Evolutionary conservation across 371 early-diverging fungal genomes (phyloP), one percentile per base, ranked within the genome.

Genomic region (Smittium culicis): DNA sequence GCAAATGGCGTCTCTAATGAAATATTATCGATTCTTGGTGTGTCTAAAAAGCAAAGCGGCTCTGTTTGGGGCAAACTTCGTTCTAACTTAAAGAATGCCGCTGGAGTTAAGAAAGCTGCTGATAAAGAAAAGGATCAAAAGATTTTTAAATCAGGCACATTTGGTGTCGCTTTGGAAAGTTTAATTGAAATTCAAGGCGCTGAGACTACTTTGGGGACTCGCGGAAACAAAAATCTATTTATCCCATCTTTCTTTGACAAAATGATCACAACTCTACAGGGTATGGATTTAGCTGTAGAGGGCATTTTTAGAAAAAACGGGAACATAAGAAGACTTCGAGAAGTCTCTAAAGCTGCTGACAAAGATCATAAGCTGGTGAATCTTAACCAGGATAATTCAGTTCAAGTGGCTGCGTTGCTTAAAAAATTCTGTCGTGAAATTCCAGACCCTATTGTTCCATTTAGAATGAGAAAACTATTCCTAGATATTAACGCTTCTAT

Each of bases 251-350:
- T 96, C 74, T 79, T 96, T 35, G 94, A 96, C 64, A 80, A 83
- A 35, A 84, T 87, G 71, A 86, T 94, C 61, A 80, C 82, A 0
- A 83, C 84, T 1, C 79, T 95, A 80, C 82, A 83, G 32, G 77
- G 81, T 45, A 91, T 88, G 88, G 93, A 95, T 70, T 80, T 97
- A 82, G 80, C 86, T 0, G 82, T 86, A 27, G 96, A 96, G 75
- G 98, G 98, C 0, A 87, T 96, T 1, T 97, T 97, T 81, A 86
- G 98, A 67, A 96, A 94, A 75, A 97, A 94, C 75, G 98, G 98
- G 16, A 96, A 97, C 72, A 93, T 97, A 70, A 79, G 91, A 59
- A 78, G 90, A 54, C 79, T 96, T 30, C 90, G 88, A 55, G 84
- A 85, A 33, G 70, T 92, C 33, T 79, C 84, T 11, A 92, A 92